These are phyloP conservation scores for Lichina pygmaea DNA, from an alignment of 495 filamentous ascomycete species.

Conservation along the genomic window DNA sequence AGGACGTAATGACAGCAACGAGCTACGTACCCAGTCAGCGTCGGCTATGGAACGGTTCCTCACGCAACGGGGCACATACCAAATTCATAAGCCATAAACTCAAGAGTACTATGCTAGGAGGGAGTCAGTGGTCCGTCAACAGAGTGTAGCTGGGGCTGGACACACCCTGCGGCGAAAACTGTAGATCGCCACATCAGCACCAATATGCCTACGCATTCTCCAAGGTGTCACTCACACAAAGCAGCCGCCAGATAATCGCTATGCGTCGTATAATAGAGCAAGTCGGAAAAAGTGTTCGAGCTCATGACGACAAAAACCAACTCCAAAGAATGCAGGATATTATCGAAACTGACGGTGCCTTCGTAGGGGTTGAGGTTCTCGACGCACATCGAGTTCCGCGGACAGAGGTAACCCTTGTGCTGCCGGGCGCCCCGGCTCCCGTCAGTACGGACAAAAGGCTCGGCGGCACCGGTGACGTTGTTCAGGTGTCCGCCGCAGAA, in stretches of 20 bases:
- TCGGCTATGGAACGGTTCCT: neutral
- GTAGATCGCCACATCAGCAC: neutral
- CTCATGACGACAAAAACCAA: conserved; percentile 98
- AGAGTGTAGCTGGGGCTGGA: neutral
- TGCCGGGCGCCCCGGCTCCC: conserved; percentile 16
- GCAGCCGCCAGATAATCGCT: conserved; percentile 74
- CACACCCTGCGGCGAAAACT: conserved; percentile 40
- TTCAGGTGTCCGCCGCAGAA: conserved; percentile 73
- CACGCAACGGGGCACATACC: conserved; percentile 5
- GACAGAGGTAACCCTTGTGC: conserved; percentile 83
- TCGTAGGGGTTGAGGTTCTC: conserved; percentile 58
- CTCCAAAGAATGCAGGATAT: conserved; percentile 72
- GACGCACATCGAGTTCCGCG: conserved; percentile 53
- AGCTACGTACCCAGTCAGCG: conserved; percentile 14
- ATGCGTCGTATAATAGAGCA: conserved; percentile 78
- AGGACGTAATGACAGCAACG: conserved; percentile 94
- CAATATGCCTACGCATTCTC: too few species aligned
- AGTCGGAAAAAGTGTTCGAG: conserved; percentile 81
- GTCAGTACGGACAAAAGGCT: conserved; percentile 36
- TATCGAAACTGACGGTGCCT: conserved; percentile 80
- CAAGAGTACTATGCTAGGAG: conserved; percentile 45
- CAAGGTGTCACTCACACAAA: conserved; percentile 18
- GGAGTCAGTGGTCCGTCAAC: too few species aligned
- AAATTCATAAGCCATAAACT: conserved; percentile 93
- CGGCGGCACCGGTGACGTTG: conserved; percentile 21